Base-by-base conservation (phyloP, 768 basidiomycete species). In the Panaeolus papilionaceus region DNA sequence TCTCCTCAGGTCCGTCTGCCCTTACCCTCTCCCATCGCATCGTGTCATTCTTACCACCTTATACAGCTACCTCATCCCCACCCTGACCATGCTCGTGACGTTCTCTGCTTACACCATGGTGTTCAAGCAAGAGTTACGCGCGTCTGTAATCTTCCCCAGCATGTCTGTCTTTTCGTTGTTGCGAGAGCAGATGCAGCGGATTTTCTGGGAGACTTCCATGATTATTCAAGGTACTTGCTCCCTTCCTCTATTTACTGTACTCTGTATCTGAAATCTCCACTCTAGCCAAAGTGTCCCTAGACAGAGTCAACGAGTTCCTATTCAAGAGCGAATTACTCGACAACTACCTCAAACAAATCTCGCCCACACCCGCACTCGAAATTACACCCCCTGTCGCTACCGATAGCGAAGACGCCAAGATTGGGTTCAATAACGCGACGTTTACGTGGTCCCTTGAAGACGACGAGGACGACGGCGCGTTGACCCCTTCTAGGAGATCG, bases 91-190 rank as follows among this genome's bases (percentile, higher is more conserved):
- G 91, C 73, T 89, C 49, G 82, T 85, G 18, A 89, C 90, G 1
- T 92, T 86, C 70, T 79, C 83, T 0, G 80, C 86, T 7, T 92
- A 89, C 78, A 83, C 82, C 2, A 62, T 82, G 39, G 71, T 85
- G 51, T 80, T 82, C 75, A 81, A 81, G 61, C 69, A 81, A 69
- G 73, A 79, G 0, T 76, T 85, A 37, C 81, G 7, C 71, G 82
- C 83, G 4, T 80, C 83, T 3, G 79, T 74, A 14, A 84, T 86
- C 11, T 86, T 86, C 73, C 83, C 83, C 14, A 85, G 83, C 65
- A 84, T 88, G 79, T 75, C 84, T 66, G 88, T 92, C 39, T 92
- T 93, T 71, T 85, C 89, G 62, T 80, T 89, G 69, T 76, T 93
- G 39, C 83, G 87, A 37, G 79, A 81, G 2, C 86, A 88, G 66